Evolutionary conservation across 2,329 filamentous ascomycete genomes (phyloP).

Genomic region (Aciculosporium take): DNA sequence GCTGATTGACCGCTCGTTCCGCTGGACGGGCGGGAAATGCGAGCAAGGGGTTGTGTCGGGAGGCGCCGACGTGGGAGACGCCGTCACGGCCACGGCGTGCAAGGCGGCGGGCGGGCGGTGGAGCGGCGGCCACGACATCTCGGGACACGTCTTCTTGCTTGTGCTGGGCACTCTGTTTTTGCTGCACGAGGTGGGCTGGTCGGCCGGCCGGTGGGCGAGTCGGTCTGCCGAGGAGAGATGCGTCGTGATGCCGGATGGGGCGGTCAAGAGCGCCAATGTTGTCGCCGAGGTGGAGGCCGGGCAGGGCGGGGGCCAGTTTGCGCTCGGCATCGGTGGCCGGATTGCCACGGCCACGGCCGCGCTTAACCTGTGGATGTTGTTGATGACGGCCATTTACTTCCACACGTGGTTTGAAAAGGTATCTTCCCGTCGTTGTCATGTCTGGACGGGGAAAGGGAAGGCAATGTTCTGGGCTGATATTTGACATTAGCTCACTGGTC

Average conservation of each 20-base stretch:
- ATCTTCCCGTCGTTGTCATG: constrained; percentile 12
- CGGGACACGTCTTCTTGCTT: constrained; percentile 85
- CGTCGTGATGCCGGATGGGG: constrained; percentile 52
- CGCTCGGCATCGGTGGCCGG: constrained; percentile 35
- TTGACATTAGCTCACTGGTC: constrained; percentile 40
- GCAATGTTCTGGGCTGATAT: too few species aligned
- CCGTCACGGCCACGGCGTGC: constrained; percentile 65
- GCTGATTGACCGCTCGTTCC: constrained; percentile 79
- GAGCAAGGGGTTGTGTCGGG: constrained; percentile 34
- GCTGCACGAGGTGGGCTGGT: constrained; percentile 60
- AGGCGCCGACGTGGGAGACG: constrained; percentile 29
- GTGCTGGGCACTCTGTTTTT: constrained; percentile 73
- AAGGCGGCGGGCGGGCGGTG: constrained; percentile 70
- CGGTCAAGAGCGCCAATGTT: constrained; percentile 43
- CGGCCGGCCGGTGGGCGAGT: constrained; percentile 30
- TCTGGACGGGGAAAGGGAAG: too few species aligned
- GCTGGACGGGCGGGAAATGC: constrained; percentile 77
- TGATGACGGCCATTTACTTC: constrained; percentile 98
- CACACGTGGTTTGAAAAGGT: constrained; percentile 98
- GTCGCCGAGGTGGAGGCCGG: constrained; percentile 22
- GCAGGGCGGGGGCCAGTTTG: constrained; percentile 12
- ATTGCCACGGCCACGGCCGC: constrained; percentile 49
- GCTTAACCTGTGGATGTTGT: constrained; percentile 83
- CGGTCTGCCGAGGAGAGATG: constrained; percentile 44
- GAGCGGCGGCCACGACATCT: constrained; percentile 92